Percentiles rank a stretch among this genome's conserved stretches.
phyloP scores from a whole-genome alignment of 306 rosid genomes.

The Sindora glabra region DNA sequence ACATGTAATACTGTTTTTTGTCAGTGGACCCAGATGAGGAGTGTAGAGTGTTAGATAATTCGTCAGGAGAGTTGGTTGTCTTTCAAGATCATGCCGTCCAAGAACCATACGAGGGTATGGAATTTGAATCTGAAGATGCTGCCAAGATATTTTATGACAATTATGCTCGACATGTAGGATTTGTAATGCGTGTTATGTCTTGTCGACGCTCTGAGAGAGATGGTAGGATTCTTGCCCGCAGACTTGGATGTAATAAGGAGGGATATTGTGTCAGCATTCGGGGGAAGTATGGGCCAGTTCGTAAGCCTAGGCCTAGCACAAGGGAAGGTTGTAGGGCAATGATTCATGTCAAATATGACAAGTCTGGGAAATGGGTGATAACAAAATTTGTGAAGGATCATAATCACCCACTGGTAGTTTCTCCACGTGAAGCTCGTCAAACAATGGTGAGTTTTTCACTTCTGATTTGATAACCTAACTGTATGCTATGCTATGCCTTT shows the following conservation, averaged over 20 bases:
- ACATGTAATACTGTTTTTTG: constrained; percentile 18
- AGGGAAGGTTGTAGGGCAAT: constrained; percentile 98
- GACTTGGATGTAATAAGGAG: constrained; percentile 93
- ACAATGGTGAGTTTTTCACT: constrained; percentile 58
- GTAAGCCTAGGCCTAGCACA: constrained; percentile 81
- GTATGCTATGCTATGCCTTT: no score
- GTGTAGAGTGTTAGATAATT: constrained; percentile 37
- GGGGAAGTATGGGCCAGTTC: constrained; percentile 66
- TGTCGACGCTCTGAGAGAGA: constrained; percentile 95
- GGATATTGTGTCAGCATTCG: constrained; percentile 76
- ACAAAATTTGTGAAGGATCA: constrained; percentile 90
- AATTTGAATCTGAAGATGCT: constrained; percentile 90
- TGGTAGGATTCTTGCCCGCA: constrained; percentile 91
- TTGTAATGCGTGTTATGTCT: constrained; percentile 97
- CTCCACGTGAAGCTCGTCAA: constrained; percentile 95
- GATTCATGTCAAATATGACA: constrained; percentile 84
- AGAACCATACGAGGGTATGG: constrained; percentile 87
- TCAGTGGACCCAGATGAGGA: constrained; percentile 62
- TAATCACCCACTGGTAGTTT: constrained; percentile 78
- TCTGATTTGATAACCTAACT: no score
- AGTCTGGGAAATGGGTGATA: constrained; percentile 86
- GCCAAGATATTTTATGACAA: constrained; percentile 92
- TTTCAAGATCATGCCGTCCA: constrained; percentile 39
- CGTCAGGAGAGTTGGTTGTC: constrained; percentile 29
- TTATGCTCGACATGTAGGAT: constrained; percentile 72